Base-by-base conservation (phyloP, 306 rosid genomes). In the Styphnolobium japonicum region DNA sequence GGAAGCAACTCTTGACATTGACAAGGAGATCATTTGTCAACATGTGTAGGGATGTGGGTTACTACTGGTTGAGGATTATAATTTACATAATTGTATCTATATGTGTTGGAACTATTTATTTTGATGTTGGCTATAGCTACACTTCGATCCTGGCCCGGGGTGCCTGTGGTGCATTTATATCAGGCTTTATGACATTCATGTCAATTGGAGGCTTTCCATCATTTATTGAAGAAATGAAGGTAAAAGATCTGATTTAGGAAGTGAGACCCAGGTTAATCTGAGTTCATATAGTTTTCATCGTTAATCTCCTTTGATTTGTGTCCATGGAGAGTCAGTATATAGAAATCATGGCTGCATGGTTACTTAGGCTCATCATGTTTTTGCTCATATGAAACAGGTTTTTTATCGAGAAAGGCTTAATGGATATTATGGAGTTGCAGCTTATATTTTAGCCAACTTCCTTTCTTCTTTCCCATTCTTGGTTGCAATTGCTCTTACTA, bases 171-270 rank as follows among this genome's bases (percentile, higher is more conserved):
- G 99, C 87, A n/a, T 95, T 95, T 60, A 86, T 95, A 48, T 90
- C 97, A 15, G 99, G 99, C 66, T 95, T 95, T 23, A 95, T 95
- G 99, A 95, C 99, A 75, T 95, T 95, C 80, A 95, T 95, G 99
- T 91, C 99, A 9, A 95, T 95, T 39, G 99, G 99, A 60, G 99
- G 99, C 61, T 95, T 95, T 85, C 99, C 99, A 39, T 95, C 98
- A 4, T 95, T 93, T 29, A 71, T 90, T 43, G 99, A 95, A 81
- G 99, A 95, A 89, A 95, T 91, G 96, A 95, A 93, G 98, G 98
- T 94, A 74, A 36, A n/a, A 12, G 53, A 40, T 25, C 52, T 37
- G 0, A 62, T 68, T 67, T 65, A 19, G 9, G 49, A 19, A 36
- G 48, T 18, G 33, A 14, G 14, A 37, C n/a, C n/a, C 25, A 6